These are phyloP conservation scores for Hyaloscypha hepaticicola DNA, from an alignment of 495 filamentous ascomycete genomes.

Conservation along the genomic window DNA sequence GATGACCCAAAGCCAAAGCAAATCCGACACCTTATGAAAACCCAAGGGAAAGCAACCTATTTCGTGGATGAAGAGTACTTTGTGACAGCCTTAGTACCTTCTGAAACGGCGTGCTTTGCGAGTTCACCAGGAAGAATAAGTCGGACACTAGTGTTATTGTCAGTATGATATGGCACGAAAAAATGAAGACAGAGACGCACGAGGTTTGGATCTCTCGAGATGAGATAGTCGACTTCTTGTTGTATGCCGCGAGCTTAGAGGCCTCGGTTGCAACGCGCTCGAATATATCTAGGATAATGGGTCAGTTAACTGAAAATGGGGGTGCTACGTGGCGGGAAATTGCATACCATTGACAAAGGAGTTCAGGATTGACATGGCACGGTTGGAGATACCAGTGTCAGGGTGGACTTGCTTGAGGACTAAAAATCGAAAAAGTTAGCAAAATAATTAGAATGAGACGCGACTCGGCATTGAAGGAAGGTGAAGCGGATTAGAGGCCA, in stretches of 20 bases:
- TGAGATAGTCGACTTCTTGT: slow-evolving; percentile 99
- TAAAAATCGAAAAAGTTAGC: slow-evolving; percentile 41
- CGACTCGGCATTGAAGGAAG: slow-evolving; percentile 12
- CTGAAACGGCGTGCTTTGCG: slow-evolving; percentile 98
- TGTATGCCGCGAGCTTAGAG: slow-evolving; percentile 98
- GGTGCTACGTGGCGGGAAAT: not conserved
- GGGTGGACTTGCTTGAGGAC: slow-evolving; percentile 99
- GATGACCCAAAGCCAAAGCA: slow-evolving; percentile 55
- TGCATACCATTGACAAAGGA: slow-evolving; percentile 97
- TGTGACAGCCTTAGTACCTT: slow-evolving; percentile 99
- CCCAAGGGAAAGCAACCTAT: slow-evolving; percentile 60
- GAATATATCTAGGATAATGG: slow-evolving; percentile 80
- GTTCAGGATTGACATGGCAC: slow-evolving; percentile 99
- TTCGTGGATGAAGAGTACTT: slow-evolving; percentile 99
- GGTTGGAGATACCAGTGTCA: slow-evolving; percentile 99
- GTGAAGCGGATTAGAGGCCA: slow-evolving; percentile 5
- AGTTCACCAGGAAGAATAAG: slow-evolving; percentile 98
- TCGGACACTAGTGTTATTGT: slow-evolving; percentile 60
- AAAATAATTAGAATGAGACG: slow-evolving; percentile 25
- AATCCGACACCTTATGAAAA: slow-evolving; percentile 44
- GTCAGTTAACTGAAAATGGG: slow-evolving; percentile 33
- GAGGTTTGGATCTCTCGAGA: slow-evolving; percentile 99
- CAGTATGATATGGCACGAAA: slow-evolving; percentile 1
- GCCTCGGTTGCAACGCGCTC: slow-evolving; percentile 99
- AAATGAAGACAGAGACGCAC: slow-evolving; percentile 42